These are phyloP conservation scores for Gynochthodes officinalis DNA, from an alignment of 257 asterid species.

Conservation along the genomic window DNA sequence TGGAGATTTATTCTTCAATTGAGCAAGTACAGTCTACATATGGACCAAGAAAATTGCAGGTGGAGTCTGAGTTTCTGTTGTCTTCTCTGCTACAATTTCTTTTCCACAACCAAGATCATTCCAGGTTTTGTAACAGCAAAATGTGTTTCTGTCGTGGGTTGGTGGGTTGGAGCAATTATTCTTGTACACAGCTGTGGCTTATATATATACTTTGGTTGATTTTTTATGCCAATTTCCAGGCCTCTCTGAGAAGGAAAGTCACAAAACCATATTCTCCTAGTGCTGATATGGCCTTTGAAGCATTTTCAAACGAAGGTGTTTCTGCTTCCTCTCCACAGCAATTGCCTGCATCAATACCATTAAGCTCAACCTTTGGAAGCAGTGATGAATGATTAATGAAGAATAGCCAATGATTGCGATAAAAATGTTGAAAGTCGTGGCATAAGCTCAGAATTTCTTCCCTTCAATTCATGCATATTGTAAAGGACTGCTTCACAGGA, in stretches of 20 bases:
- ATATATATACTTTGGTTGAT: neutral
- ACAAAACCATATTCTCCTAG: slow-evolving; percentile 78
- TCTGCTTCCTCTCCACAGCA: slow-evolving; percentile 63
- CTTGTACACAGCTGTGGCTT: slow-evolving; percentile 5
- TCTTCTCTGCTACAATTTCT: slow-evolving; percentile 7
- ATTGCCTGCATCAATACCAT: slow-evolving; percentile 61
- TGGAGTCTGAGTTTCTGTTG: slow-evolving; percentile 26
- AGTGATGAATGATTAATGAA: slow-evolving; percentile 40
- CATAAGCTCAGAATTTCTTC: too few relatives aligned
- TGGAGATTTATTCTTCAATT: slow-evolving; percentile 71
- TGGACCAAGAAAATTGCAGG: slow-evolving; percentile 61
- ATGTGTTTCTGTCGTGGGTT: neutral
- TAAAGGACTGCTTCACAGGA: neutral
- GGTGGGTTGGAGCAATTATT: neutral
- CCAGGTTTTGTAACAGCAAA: neutral
- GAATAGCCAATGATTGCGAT: neutral
- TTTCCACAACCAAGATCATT: neutral
- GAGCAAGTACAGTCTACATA: slow-evolving; percentile 79
- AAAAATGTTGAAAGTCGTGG: neutral
- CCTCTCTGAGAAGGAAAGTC: slow-evolving; percentile 59
- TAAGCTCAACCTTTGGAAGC: slow-evolving; percentile 71
- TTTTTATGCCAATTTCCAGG: slow-evolving; percentile 39
- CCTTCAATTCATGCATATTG: neutral
- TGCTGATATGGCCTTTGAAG: slow-evolving; percentile 42
- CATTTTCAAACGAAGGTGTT: slow-evolving; percentile 40